Evolutionary conservation across 2,329 filamentous ascomycete genomes (phyloP).

Genomic region (Dactylonectria macrodidyma): DNA sequence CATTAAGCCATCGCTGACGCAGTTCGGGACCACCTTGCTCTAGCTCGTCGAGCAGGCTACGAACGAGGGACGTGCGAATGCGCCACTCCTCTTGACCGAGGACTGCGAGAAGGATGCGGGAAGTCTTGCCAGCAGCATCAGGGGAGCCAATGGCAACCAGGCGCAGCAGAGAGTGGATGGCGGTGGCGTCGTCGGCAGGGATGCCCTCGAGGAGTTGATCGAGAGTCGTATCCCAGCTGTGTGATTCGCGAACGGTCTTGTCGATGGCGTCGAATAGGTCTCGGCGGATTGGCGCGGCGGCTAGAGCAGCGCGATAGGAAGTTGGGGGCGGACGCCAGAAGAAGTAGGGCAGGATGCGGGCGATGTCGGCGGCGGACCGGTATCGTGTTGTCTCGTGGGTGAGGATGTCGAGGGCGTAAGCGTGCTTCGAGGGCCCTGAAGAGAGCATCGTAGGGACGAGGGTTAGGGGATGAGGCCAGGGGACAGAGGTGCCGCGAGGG

Average conservation of each 20-base stretch:
- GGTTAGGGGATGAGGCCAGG: slow-evolving; percentile 45
- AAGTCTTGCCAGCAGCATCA: slow-evolving; percentile 49
- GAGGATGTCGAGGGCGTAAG: slow-evolving; percentile 44
- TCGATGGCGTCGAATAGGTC: slow-evolving; percentile 46
- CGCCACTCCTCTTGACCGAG: slow-evolving; percentile 56
- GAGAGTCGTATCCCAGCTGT: slow-evolving; percentile 31
- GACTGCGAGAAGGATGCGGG: slow-evolving; percentile 50
- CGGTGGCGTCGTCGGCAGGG: slow-evolving; percentile 35
- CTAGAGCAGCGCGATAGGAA: slow-evolving; percentile 49
- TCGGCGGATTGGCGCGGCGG: slow-evolving; percentile 24
- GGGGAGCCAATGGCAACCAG: slow-evolving; percentile 51
- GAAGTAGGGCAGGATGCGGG: slow-evolving; percentile 54
- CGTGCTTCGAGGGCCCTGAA: slow-evolving; percentile 26
- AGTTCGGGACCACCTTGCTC: slow-evolving; percentile 33
- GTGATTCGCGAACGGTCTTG: slow-evolving; percentile 36
- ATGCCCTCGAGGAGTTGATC: slow-evolving; percentile 37
- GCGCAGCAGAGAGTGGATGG: slow-evolving; percentile 50
- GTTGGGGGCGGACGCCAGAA: slow-evolving; percentile 55
- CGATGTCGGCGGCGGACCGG: slow-evolving; percentile 41
- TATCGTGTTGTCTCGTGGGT: slow-evolving; percentile 43
- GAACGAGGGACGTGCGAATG: slow-evolving; percentile 45
- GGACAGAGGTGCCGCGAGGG: slow-evolving; percentile 37
- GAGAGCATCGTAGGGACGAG: slow-evolving; percentile 47
- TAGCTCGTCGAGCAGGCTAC: slow-evolving; percentile 39
- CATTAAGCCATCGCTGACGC: slow-evolving; percentile 34